These are phyloP conservation scores for Dipodascus geniculatus DNA, from an alignment of 805 yeast species.

Conservation along the genomic window DNA sequence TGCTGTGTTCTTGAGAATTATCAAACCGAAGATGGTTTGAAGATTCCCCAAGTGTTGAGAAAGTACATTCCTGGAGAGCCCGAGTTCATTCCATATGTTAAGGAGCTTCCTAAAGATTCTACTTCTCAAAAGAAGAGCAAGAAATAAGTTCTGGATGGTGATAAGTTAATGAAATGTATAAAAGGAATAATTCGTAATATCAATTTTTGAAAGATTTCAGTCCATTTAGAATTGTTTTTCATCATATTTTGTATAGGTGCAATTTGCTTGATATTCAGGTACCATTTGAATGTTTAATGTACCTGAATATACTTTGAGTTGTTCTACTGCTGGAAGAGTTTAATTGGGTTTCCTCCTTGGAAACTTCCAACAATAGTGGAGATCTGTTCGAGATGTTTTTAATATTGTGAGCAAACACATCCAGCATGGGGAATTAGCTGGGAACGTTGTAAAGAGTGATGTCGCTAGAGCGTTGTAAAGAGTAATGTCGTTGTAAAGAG, in stretches of 20 bases:
- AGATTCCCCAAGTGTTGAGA: conserved; percentile 90
- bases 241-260: neutral
- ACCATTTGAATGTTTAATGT: neutral
- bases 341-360: neutral
- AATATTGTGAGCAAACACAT: too few species aligned
- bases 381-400: too few species aligned
- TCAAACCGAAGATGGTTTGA: conserved; percentile 92
- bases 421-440: too few species aligned
- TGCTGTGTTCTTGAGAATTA: conserved; percentile 97
- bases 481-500: too few species aligned
- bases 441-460: too few species aligned
- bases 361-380: neutral
- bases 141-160: neutral
- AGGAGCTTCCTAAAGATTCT: conserved; percentile 82
- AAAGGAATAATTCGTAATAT: neutral
- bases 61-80: conserved; percentile 98
- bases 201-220: neutral
- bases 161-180: neutral
- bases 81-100: conserved; percentile 81
- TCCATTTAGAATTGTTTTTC: neutral
- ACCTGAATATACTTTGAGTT: too few species aligned
- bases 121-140: neutral
- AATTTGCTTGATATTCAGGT: neutral
- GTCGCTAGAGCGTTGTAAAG: too few species aligned
- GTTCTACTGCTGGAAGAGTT: neutral